Evolutionary conservation across 106 monocot species (phyloP), one percentile per base, ranked within the genome.

Genomic region (Vanilla planifolia): DNA sequence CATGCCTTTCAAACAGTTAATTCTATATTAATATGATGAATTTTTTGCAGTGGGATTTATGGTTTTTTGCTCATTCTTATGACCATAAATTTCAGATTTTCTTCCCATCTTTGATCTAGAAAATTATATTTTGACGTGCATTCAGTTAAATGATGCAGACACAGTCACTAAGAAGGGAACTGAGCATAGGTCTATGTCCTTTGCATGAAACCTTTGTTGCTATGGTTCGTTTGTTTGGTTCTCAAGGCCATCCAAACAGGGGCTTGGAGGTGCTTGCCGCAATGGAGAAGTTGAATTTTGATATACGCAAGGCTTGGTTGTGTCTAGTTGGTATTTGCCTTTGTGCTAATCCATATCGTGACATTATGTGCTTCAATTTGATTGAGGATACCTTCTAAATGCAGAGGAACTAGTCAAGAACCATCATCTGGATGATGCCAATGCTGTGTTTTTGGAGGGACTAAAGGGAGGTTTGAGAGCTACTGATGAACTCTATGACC

Each of bases 191-290:
- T 9, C 45, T 91, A 42, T 72, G 73, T 22, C 96, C 96, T 63
- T 61, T 82, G 4, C 87, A 91, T 61, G 96, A 96, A 66, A 96
- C 96, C 16, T 87, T 96, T 79, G 33, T 88, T 64, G 80, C 96
- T 43, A 67, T 96, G 71, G 56, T 87, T 67, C 86, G 90, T 42
- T 74, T 91, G 40, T 91, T 96, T 77, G 96, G 86, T 35, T 79
- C 86, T 33, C 84, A 83, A 79, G 96, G 96, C 45, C 59, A 63
- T 77, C 79, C 84, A 10, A 91, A 76, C 2, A 91, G 81, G 64
- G 96, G 91, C 33, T 72, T 96, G 58, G 91, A 96, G 60, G 84
- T 96, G 66, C 91, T 96, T 67, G 81, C 84, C 27, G 96, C 91
- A 30, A 96, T 96, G 96, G 96, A 88, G 73, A 91, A 79, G 59